Conservation (phyloP, 2,329 filamentous ascomycete species). For the Botrytis pseudocinerea region DNA sequence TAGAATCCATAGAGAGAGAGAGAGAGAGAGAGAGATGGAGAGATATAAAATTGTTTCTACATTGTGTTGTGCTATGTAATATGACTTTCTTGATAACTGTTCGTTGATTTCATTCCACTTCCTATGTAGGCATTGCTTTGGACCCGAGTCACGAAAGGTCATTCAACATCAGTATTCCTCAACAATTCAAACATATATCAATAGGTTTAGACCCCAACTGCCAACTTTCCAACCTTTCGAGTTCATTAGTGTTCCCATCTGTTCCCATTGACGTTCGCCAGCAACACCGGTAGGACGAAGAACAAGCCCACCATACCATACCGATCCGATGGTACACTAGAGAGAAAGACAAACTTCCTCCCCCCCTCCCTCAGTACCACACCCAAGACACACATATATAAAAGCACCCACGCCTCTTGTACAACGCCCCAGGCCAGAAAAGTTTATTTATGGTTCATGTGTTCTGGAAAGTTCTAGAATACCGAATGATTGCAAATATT, state of each 20-base stretch:
- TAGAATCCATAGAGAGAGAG: not conserved
- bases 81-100: not conserved
- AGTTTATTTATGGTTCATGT: not conserved
- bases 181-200: not conserved
- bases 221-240: not conserved
- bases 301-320: too few relatives aligned
- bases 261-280: not conserved
- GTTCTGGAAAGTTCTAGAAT: constrained; percentile 12
- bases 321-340: not conserved
- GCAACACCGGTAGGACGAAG: not conserved
- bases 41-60: too few relatives aligned
- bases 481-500: not conserved
- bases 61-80: not conserved
- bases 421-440: not conserved
- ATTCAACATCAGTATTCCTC: not conserved
- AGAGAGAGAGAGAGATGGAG: too few relatives aligned
- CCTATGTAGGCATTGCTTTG: not conserved
- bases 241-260: not conserved
- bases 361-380: not conserved
- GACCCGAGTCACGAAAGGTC: not conserved
- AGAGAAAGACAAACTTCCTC: not conserved
- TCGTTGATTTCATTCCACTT: not conserved
- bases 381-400: not conserved
- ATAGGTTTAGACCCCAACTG: not conserved
- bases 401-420: not conserved